Base-by-base conservation (phyloP, 2,329 filamentous ascomycete genomes). In the Paecilomyces formosus region DNA sequence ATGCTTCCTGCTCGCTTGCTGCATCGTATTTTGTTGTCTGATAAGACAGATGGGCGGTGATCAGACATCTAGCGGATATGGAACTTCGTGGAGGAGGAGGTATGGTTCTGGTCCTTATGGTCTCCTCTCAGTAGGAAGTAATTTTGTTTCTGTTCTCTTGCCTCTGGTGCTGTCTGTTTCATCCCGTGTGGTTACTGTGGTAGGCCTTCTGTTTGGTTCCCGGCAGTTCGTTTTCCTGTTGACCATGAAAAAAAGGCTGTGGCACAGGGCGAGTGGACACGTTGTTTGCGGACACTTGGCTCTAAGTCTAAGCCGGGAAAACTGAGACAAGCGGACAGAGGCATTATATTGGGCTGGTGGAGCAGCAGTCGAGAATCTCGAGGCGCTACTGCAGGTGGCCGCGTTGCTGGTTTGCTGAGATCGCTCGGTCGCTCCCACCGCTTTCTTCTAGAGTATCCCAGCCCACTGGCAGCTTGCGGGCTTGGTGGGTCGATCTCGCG, bases 401-500 rank as follows among this genome's bases (percentile, higher is more conserved):
- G 39, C 55, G 53, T 55, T 55, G 59, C 57, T 57, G 57, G 22
- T 35, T 65, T 58, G 65, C 66, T 66, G 64, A 57, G 58, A 57
- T 59, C 52, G 50, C 31, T 52, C 55, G 18, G 51, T 57, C 30
- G 51, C 53, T 31, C 55, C 55, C 55, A 60, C 58, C 58, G 65
- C 62, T 62, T 62, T 63, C 61, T 26, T 26, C 24, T 26, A 26
- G 24, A 6, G 3, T 63, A 55, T 24, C 55, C 55, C 57, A 60
- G 56, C 58, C 62, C 59, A 62, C 61, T 51, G 63, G 65, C 60
- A 66, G 65, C 65, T 68, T 68, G 63, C 66, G 56, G 49, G 60
- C 54, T 61, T 57, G n/a, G 66, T 68, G 64, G 66, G 65, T 60
- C 65, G 58, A 64, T 67, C 62, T 63, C 61, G 60, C 62, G 63